Evolutionary conservation across 2,329 filamentous ascomycete species (phyloP), one percentile per base, ranked within the genome.

Genomic region (Fusarium sulawesiense): DNA sequence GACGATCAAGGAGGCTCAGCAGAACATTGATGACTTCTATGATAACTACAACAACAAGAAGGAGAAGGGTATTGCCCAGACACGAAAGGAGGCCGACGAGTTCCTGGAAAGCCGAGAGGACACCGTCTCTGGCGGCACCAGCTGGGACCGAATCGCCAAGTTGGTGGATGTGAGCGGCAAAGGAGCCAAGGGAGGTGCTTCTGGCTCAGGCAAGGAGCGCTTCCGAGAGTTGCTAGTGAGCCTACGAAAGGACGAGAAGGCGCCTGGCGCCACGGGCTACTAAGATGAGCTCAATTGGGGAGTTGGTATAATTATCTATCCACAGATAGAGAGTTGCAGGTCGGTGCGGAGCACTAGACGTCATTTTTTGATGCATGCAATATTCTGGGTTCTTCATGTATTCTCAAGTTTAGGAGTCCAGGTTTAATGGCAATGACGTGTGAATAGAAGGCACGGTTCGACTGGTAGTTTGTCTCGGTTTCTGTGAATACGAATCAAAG

Each of bases 11-110:
- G 93, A 96, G 74, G 96, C 96, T 13, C 93, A 94, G 78, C 88
- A 94, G 79, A 96, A 97, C 80, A 97, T 99, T 71, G 96, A 99
- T 80, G 96, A 98, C 80, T 99, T 98, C 83, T 99, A 99, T 86
- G 94, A 98, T 78, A 98, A 97, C 83, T 99, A 99, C 86, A 98
- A 98, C 85, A 91, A 92, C 81, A 97, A 98, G 85, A 95, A 96
- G 80, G 96, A 99, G 80, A 98, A 98, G 87, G 89, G 88, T 64
- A 91, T 98, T 73, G 86, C 91, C 23, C 93, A 97, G 84, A 96
- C 95, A 60, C 89, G 91, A 76, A 92, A 92, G 80, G 96, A 99
- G 75, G 96, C 95, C 9, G 95, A 98, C 77, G 90, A 97, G 78
- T 99, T 98, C 81, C 84, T 98, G 48, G 91, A 88, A 57, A 94